Conservation (phyloP, 2,329 filamentous ascomycete species). For the Metarhizium sp. region DNA sequence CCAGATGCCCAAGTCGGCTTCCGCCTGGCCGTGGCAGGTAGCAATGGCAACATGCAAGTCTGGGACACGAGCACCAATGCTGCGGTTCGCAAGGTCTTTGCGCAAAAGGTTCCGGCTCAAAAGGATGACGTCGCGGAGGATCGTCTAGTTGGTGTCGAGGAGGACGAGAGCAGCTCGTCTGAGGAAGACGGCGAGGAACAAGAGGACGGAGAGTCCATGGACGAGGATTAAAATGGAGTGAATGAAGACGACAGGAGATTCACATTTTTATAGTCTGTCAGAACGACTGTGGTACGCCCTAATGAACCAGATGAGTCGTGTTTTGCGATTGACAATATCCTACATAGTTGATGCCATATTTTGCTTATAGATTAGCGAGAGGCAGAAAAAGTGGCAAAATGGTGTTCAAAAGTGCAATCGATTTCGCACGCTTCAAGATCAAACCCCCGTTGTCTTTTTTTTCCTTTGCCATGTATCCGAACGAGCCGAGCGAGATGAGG, state of each 20-base stretch:
- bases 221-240: conserved; percentile 12
- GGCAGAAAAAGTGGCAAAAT: neutral
- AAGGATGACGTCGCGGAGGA: conserved; percentile 57
- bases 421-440: no score
- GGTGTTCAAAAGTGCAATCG: neutral
- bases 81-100: conserved; percentile 77
- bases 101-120: conserved; percentile 49
- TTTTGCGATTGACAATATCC: neutral
- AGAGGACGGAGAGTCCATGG: conserved; percentile 15
- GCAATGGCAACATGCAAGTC: conserved; percentile 83
- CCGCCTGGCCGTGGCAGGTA: conserved; percentile 85
- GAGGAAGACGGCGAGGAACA: conserved; percentile 47
- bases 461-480: no score
- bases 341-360: neutral
- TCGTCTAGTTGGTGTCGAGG: conserved; percentile 63
- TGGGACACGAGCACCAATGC: conserved; percentile 96
- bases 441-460: no score
- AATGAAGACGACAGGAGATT: neutral
- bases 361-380: neutral
- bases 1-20: conserved; percentile 88
- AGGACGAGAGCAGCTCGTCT: conserved; percentile 58
- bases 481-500: no score
- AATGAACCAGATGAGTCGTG: neutral
- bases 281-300: neutral
- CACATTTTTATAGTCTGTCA: neutral